Conservation (phyloP, 805 yeast species). For the Priceomyces medius region DNA sequence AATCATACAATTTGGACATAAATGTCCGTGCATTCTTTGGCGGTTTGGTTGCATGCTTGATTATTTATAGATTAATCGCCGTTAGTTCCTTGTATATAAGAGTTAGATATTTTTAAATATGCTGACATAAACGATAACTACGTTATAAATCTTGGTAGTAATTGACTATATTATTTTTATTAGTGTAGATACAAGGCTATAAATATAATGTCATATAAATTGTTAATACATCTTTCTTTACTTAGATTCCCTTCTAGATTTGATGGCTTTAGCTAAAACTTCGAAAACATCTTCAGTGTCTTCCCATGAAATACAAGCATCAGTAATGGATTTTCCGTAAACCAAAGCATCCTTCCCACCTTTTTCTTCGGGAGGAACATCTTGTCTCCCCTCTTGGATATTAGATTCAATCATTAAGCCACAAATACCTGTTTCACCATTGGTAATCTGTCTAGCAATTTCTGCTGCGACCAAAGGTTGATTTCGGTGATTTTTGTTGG, state of each 20-base stretch:
- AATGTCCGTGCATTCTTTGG: conserved; percentile 30
- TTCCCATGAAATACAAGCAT: conserved; percentile 93
- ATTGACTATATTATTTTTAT: too few species aligned
- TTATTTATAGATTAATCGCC: conserved; percentile 34
- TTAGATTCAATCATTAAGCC: conserved; percentile 98
- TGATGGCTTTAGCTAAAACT: conserved; percentile 75
- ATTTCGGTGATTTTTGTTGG: conserved; percentile 84
- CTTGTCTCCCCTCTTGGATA: conserved; percentile 89
- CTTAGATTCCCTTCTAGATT: conserved; percentile 57
- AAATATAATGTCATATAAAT: neutral
- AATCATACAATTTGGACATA: conserved; percentile 27
- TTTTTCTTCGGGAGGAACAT: conserved; percentile 65
- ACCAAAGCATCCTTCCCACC: conserved; percentile 72
- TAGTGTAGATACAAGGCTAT: too few species aligned
- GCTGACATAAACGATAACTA: too few species aligned
- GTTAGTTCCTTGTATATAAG: conserved; percentile 22
- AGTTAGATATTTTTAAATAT: conserved; percentile 22
- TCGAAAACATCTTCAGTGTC: conserved; percentile 71
- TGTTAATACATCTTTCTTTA: conserved; percentile 1
- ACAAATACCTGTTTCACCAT: conserved; percentile 74
- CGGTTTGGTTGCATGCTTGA: conserved; percentile 35
- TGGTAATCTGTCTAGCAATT: conserved; percentile 74
- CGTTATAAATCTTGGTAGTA: too few species aligned
- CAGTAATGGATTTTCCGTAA: conserved; percentile 96
- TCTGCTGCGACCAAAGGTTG: conserved; percentile 85